Base-by-base conservation (phyloP, 2,329 filamentous ascomycete genomes). In the Talaromyces sp. region DNA sequence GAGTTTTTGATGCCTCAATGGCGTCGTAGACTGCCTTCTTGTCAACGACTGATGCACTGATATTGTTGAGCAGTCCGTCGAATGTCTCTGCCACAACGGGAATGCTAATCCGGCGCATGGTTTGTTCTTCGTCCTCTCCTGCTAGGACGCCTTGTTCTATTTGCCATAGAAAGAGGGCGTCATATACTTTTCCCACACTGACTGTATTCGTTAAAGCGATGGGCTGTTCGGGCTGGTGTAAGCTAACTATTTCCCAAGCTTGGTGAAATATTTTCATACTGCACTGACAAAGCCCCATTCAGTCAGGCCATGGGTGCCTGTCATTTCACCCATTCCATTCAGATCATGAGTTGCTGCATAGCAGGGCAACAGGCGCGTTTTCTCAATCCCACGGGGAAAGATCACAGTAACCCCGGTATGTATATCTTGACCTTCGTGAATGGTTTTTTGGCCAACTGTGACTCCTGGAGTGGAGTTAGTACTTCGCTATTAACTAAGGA, bases 291-390 rank as follows among this genome's bases (percentile, higher is more conserved):
- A 43, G 13, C 60, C 60, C 37, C 49, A 56, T 27, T 62, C 60
- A n/a, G 49, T 50, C 16, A 62, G 9, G 3, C 49, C 45, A 22
- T 62, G 60, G 7, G 49, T 39, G 5, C 60, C 60, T 1, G 60
- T 62, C 60, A 62, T 54, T 47, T 62, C 60, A 10, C 60, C 60
- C 60, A 62, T 62, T 13, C 60, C 60, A 56, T 62, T 62, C 3
- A 62, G 49, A 31, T 62, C 49, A 35, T 62, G 60, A 1, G 49
- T 62, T 33, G 60, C 60, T 11, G 60, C 60, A 56, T 62, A 62
- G 60, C 60, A 56, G 2, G 60, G 60, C 37, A 54, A 7, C 7
- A 41, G 49, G 13, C 60, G 60, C 33, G 49, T 62, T 10, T 62
- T 39, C 7, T 56, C 27, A 11, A 27, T 35, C n/a, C 60, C 60